Conservation (phyloP, 2,329 filamentous ascomycete species). For the Aspergillus aculeatinus region DNA sequence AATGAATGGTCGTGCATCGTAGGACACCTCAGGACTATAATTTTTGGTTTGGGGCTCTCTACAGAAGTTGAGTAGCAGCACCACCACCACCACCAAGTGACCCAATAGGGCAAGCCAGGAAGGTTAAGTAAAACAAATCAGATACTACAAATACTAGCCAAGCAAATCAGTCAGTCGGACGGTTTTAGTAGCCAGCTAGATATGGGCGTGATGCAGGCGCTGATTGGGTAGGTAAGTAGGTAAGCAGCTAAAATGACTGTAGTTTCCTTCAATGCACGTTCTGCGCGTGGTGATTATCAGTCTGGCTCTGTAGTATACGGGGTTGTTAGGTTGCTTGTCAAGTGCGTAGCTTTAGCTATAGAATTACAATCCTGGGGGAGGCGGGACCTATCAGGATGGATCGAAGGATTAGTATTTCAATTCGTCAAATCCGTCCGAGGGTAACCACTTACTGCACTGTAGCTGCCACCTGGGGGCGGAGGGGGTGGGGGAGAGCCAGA, state of each 20-base stretch:
- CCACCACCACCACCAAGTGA: neutral
- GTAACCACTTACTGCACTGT: slow-evolving; percentile 57
- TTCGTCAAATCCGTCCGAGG: neutral
- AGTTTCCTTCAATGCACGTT: neutral
- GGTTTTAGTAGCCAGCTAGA: neutral
- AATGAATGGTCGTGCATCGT: neutral
- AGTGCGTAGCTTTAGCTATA: neutral
- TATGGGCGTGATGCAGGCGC: neutral
- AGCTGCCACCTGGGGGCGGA: slow-evolving; percentile 56
- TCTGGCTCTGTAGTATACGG: neutral
- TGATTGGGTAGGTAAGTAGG: neutral
- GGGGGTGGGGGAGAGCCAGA: slow-evolving; percentile 58
- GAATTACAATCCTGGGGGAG: slow-evolving; percentile 21
- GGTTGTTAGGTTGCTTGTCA: neutral
- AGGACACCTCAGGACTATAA: neutral
- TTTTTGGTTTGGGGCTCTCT: neutral
- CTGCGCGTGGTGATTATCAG: neutral
- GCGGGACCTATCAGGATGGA: slow-evolving; percentile 15
- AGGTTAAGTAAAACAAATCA: neutral
- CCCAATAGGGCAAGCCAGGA: neutral
- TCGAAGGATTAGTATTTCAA: neutral
- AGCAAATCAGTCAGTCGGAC: neutral
- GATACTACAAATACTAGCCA: neutral
- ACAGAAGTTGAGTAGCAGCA: neutral
- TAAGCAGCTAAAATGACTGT: neutral